A percentile compares a stretch with the other conserved stretches of the same genome.
Evolutionary conservation across 768 basidiomycete species (phyloP).

Genomic region (Mycena alexandri): DNA sequence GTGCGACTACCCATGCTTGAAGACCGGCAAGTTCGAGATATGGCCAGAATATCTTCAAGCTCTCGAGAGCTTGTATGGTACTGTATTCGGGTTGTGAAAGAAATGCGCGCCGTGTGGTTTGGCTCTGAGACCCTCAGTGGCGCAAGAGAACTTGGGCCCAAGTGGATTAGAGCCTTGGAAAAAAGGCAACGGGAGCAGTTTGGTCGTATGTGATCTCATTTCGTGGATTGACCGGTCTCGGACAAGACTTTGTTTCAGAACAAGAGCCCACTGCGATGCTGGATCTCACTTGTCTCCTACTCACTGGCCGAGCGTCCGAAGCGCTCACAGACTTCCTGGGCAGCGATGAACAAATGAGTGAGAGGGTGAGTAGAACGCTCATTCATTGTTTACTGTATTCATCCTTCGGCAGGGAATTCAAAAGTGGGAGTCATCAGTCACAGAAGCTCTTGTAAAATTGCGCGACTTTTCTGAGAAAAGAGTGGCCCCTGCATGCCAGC

Average conservation of each 20-base stretch:
- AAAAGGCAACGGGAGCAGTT: constrained; percentile 74
- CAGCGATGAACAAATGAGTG: constrained; percentile 84
- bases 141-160: constrained; percentile 78
- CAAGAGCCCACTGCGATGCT: constrained; percentile 72
- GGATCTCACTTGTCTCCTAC: constrained; percentile 78
- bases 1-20: constrained; percentile 71
- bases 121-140: constrained; percentile 76
- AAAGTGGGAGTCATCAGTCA: constrained; percentile 85
- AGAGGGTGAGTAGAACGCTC: constrained; percentile 66
- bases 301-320: constrained; percentile 80
- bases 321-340: constrained; percentile 80
- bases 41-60: constrained; percentile 78
- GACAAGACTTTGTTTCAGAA: constrained; percentile 53
- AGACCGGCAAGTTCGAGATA: constrained; percentile 69
- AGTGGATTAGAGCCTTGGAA: constrained; percentile 78
- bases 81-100: constrained; percentile 74
- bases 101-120: constrained; percentile 81
- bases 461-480: constrained; percentile 81
- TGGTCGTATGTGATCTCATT: constrained; percentile 61
- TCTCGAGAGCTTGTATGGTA: constrained; percentile 82
- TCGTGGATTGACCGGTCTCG: constrained; percentile 10
- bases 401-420: constrained; percentile 70
- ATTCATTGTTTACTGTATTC: constrained; percentile 34
- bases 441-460: constrained; percentile 76
- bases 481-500: constrained; percentile 80